Base-by-base conservation (phyloP, 78 protist genomes). In the Parvularia atlantis region DNA sequence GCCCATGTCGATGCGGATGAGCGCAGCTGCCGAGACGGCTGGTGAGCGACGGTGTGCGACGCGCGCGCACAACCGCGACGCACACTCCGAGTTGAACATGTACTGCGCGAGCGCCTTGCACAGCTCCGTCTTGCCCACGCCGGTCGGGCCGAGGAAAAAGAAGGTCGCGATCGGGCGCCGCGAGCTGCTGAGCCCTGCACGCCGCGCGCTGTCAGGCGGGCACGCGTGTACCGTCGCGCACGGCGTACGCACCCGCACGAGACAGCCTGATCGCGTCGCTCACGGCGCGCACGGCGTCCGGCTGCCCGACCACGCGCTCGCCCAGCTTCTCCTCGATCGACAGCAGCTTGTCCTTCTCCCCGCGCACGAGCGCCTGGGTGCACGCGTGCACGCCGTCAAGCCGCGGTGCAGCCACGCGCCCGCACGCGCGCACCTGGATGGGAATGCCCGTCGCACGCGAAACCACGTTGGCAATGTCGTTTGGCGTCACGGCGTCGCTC, bases 391-490 rank as follows among this genome's bases (percentile, higher is more conserved):
- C n/a, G n/a, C n/a, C n/a, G n/a, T n/a, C n/a, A n/a, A n/a, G n/a
- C n/a, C n/a, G n/a, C n/a, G n/a, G n/a, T n/a, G n/a, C n/a, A n/a
- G n/a, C n/a, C n/a, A n/a, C n/a, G n/a, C n/a, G n/a, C n/a, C n/a
- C n/a, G n/a, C n/a, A n/a, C n/a, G n/a, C n/a, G n/a, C n/a, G n/a
- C n/a, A n/a, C n/a, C 19, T 4, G 17, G 24, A 95, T 95, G 56
- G 99, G 99, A 35, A 96, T 93, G 65, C 98, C 99, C 5, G 99
- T 96, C 95, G 93, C 86, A 9, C 89, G 79, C 1, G 93, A 22
- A 2, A 95, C 89, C 13, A 95, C 84, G 28, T 60, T 77, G 10
- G 83, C 80, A 57, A 89, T 84, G 39, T 82, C 75, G 30, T 84
- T 85, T 13, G 82, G 65, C 16, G 69, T 54, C 17, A 92, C 96